These are phyloP conservation scores for Begonia fuchsioides DNA, from an alignment of 306 rosid genomes.

Conservation along the genomic window DNA sequence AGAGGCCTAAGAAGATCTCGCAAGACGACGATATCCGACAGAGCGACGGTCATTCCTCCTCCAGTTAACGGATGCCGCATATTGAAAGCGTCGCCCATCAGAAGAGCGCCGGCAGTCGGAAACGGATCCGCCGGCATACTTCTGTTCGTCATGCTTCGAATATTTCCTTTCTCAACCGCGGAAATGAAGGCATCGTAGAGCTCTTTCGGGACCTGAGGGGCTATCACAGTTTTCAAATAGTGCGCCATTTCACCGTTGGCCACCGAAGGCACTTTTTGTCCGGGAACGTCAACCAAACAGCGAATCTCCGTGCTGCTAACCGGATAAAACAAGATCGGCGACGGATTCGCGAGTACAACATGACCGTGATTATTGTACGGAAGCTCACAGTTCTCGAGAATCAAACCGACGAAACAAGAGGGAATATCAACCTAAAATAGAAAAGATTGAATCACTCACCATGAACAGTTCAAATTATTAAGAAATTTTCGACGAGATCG, in stretches of 20 bases:
- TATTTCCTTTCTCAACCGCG: slow-evolving; percentile 61
- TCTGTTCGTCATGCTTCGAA: slow-evolving; percentile 63
- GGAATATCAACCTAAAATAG: slow-evolving; percentile 47
- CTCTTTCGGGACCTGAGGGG: slow-evolving; percentile 75
- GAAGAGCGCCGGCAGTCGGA: slow-evolving; percentile 59
- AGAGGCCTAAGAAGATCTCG: slow-evolving; percentile 63
- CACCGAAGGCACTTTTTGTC: slow-evolving; percentile 54
- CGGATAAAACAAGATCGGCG: slow-evolving; percentile 62
- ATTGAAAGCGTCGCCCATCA: slow-evolving; percentile 81
- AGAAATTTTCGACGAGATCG: not conserved
- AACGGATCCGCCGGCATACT: slow-evolving; percentile 64
- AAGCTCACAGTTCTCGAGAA: slow-evolving; percentile 61
- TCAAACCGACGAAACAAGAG: slow-evolving; percentile 62
- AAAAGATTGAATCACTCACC: not conserved
- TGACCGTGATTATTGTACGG: slow-evolving; percentile 64
- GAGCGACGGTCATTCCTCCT: slow-evolving; percentile 91
- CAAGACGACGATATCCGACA: slow-evolving; percentile 58
- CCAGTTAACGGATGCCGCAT: slow-evolving; percentile 94
- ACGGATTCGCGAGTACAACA: slow-evolving; percentile 66
- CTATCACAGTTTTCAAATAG: slow-evolving; percentile 47
- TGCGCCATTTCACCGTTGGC: slow-evolving; percentile 61
- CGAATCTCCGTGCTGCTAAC: slow-evolving; percentile 60
- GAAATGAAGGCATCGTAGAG: slow-evolving; percentile 36
- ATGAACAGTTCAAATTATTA: not conserved
- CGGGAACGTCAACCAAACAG: slow-evolving; percentile 74